Evolutionary conservation across 306 rosid genomes (phyloP).

Genomic region (Mucuna pruriens): DNA sequence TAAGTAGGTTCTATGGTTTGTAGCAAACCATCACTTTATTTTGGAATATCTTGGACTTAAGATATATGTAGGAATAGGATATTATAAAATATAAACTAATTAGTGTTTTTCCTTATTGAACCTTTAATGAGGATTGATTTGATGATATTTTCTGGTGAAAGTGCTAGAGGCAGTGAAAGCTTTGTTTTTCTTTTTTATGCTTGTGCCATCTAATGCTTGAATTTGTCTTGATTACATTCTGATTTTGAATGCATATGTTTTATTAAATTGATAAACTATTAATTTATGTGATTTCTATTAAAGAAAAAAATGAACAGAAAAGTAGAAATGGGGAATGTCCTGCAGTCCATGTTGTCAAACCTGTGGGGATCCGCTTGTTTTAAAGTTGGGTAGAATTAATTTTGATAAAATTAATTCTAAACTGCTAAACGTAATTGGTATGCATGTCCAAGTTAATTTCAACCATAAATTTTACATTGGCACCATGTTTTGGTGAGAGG

Average conservation of each 20-base stretch:
- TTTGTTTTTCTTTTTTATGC: background rate
- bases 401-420: background rate
- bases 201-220: background rate
- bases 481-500: background rate
- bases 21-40: conserved; percentile 19
- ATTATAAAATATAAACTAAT: background rate
- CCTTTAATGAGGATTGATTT: conserved; percentile 13
- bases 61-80: conserved; percentile 2
- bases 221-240: conserved; percentile 1
- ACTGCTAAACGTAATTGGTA: background rate
- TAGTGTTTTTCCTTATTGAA: conserved; percentile 1
- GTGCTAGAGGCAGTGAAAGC: background rate
- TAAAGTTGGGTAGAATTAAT: background rate
- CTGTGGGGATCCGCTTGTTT: background rate
- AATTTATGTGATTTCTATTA: background rate
- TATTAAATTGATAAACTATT: background rate
- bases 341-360: background rate
- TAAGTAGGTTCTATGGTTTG: conserved; percentile 15
- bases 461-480: background rate
- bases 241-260: background rate
- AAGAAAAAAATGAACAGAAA: background rate
- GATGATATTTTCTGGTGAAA: conserved; percentile 20
- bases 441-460: background rate
- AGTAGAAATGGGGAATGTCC: conserved; percentile 13
- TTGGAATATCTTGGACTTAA: background rate